phyloP scores from a whole-genome alignment of 2,329 filamentous ascomycete species.

The Clarireedia sp. region DNA sequence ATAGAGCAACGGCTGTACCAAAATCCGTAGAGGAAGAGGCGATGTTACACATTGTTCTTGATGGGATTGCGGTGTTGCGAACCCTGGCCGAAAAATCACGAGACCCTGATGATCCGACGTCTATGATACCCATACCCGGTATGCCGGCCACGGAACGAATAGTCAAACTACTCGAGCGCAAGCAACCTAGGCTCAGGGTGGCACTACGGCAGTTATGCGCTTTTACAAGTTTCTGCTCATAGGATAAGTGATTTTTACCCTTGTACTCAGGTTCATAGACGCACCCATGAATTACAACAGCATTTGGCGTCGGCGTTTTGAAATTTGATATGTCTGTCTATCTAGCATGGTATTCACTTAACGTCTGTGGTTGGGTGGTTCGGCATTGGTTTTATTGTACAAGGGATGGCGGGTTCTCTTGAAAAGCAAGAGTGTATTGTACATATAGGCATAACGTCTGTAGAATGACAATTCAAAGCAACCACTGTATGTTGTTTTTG shows the following conservation, averaged over 20 bases:
- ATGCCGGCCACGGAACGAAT: conserved; percentile 61
- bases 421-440: conserved; percentile 17
- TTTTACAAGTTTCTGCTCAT: conserved; percentile 47
- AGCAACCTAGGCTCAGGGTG: conserved; percentile 52
- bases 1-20: conserved; percentile 25
- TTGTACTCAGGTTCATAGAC: conserved; percentile 28
- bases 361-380: conserved; percentile 15
- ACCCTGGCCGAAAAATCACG: conserved; percentile 60
- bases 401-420: conserved; percentile 18
- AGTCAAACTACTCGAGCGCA: conserved; percentile 58
- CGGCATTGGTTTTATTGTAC: conserved; percentile 17
- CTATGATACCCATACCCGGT: conserved; percentile 49
- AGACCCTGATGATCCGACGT: conserved; percentile 44
- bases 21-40: conserved; percentile 30
- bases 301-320: conserved; percentile 28
- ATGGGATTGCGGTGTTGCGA: conserved; percentile 60
- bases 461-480: conserved; percentile 13
- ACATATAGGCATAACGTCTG: conserved; percentile 22
- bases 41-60: conserved; percentile 48
- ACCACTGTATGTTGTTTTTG: conserved; percentile 11
- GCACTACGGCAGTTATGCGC: conserved; percentile 63
- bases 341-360: conserved; percentile 17
- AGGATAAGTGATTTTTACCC: conserved; percentile 19
- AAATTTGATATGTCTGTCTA: conserved; percentile 15
- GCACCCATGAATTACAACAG: conserved; percentile 23